phyloP scores from a whole-genome alignment of 192 early-diverging fungal species.

The Podochytrium sp. region DNA sequence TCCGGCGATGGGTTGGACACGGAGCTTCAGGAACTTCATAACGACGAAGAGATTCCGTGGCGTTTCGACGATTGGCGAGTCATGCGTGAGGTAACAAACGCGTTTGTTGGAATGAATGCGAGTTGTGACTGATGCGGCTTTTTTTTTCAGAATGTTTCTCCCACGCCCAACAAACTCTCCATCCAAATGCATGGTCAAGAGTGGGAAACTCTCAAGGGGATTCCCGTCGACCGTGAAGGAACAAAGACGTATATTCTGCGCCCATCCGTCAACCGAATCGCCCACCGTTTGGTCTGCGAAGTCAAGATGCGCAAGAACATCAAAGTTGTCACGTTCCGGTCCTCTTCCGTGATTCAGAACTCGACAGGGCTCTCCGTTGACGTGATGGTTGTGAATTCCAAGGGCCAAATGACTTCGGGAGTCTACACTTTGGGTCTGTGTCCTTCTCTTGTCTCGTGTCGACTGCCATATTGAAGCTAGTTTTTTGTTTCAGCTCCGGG shows the following conservation, averaged over 20 bases:
- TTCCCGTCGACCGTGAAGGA: slow-evolving; percentile 90
- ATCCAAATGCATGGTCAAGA: slow-evolving; percentile 82
- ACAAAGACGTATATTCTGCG: slow-evolving; percentile 77
- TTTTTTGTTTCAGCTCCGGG: slow-evolving; percentile 68
- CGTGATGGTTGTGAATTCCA: slow-evolving; percentile 73
- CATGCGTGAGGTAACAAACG: slow-evolving; percentile 74
- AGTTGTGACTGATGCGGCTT: background rate
- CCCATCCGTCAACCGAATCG: slow-evolving; percentile 77
- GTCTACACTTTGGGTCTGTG: slow-evolving; percentile 57
- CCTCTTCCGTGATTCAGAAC: slow-evolving; percentile 82
- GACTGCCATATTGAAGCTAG: slow-evolving; percentile 5
- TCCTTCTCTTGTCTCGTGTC: slow-evolving; percentile 23
- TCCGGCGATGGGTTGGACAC: slow-evolving; percentile 58
- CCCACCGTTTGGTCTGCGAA: slow-evolving; percentile 86
- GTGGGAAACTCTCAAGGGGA: slow-evolving; percentile 91
- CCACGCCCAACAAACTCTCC: slow-evolving; percentile 77
- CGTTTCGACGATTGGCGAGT: slow-evolving; percentile 97
- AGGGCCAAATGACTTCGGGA: slow-evolving; percentile 56
- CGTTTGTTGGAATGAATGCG: background rate
- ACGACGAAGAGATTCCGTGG: slow-evolving; percentile 83
- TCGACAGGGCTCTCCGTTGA: slow-evolving; percentile 78
- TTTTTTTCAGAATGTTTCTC: slow-evolving; percentile 39
- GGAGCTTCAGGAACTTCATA: slow-evolving; percentile 68
- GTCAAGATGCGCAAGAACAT: slow-evolving; percentile 84
- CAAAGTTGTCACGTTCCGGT: slow-evolving; percentile 92